These are phyloP conservation scores for Rhizoctonia solani DNA, from an alignment of 1,284 basidiomycete species.

Conservation along the genomic window DNA sequence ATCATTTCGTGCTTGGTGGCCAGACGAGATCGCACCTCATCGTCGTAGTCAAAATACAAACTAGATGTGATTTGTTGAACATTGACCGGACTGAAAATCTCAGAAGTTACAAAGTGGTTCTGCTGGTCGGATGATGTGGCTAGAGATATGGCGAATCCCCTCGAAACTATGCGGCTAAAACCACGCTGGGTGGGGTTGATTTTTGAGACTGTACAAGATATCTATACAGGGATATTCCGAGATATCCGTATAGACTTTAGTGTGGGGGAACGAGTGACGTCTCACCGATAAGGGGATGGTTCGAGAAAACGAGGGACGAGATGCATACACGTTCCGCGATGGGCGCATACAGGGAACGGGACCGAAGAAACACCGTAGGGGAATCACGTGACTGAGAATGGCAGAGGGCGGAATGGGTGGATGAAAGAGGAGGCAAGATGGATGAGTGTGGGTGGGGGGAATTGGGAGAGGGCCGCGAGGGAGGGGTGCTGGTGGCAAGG, in stretches of 20 bases:
- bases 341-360: constrained; percentile 6
- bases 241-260: constrained; percentile 26
- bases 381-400: constrained; percentile 9
- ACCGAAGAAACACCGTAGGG: neutral
- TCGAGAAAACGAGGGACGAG: neutral
- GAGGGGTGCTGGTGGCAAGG: neutral
- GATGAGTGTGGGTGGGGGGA: neutral
- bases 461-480: neutral
- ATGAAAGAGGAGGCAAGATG: too few relatives aligned
- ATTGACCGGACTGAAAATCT: too few relatives aligned
- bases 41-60: too few relatives aligned
- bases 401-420: too few relatives aligned
- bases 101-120: too few relatives aligned
- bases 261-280: constrained; percentile 19
- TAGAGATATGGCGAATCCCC: too few relatives aligned
- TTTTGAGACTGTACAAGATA: neutral
- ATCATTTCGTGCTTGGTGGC: neutral
- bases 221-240: neutral
- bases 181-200: neutral
- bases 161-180: too few relatives aligned
- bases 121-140: too few relatives aligned
- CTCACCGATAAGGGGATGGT: neutral
- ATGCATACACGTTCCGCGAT: constrained; percentile 14
- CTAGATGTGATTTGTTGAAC: too few relatives aligned
- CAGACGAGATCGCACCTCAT: too few relatives aligned